Evolutionary conservation across 371 early-diverging fungal species (phyloP).

Genomic region (Saksenaea oblongispora): DNA sequence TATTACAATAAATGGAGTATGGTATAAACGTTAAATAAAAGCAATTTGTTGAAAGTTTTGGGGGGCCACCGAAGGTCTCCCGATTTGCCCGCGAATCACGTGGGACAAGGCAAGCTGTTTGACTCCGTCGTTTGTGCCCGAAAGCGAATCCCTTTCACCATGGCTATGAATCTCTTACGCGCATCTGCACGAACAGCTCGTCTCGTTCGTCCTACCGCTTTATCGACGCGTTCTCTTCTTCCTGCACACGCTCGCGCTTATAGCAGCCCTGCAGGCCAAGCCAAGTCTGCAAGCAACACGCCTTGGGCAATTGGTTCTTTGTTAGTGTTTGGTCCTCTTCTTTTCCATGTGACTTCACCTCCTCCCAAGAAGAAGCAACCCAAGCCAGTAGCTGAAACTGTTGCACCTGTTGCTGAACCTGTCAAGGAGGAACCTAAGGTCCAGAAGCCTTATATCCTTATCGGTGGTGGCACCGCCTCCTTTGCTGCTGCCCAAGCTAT

Average conservation of each 20-base stretch:
- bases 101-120: not conserved
- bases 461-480: slow-evolving; percentile 72
- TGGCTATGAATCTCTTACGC: slow-evolving; percentile 19
- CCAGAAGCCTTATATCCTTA: slow-evolving; percentile 53
- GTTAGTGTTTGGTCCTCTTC: slow-evolving; percentile 58
- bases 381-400: not conserved
- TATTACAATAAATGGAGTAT: too few species aligned
- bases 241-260: not conserved
- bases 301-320: slow-evolving; percentile 63
- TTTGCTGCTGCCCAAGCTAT: slow-evolving; percentile 73
- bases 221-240: not conserved
- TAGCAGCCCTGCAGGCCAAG: not conserved
- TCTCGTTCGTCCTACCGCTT: slow-evolving; percentile 4
- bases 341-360: slow-evolving; percentile 62
- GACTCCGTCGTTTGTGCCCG: too few species aligned
- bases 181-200: slow-evolving; percentile 20
- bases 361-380: slow-evolving; percentile 48
- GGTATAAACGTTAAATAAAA: too few species aligned
- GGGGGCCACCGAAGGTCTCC: too few species aligned
- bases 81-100: too few species aligned
- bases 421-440: slow-evolving; percentile 20
- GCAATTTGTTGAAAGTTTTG: too few species aligned
- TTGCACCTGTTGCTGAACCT: slow-evolving; percentile 11
- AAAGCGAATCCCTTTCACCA: not conserved
- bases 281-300: slow-evolving; percentile 33